Conservation (phyloP, 768 basidiomycete genomes). For the Mycena kentingensis region DNA sequence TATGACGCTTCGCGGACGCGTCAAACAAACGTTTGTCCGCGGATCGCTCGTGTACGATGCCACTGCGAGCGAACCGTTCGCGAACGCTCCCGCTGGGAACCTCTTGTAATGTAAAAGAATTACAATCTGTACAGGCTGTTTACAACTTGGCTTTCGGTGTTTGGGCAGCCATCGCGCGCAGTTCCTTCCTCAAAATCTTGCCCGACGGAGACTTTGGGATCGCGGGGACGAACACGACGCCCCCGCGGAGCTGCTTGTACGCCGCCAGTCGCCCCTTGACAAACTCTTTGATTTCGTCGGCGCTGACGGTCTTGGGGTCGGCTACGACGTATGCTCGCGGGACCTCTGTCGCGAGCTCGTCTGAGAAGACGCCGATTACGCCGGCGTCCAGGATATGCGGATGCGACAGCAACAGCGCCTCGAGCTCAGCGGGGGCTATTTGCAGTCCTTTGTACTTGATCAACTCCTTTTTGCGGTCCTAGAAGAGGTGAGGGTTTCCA, state of each 20-base stretch:
- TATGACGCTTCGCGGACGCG: constrained; percentile 64
- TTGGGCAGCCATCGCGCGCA: constrained; percentile 9
- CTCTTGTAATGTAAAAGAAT: constrained; percentile 8
- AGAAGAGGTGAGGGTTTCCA: too few species aligned
- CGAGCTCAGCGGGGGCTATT: constrained; percentile 43
- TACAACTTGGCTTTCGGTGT: constrained; percentile 12
- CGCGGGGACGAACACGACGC: constrained; percentile 7
- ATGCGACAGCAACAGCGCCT: constrained; percentile 53
- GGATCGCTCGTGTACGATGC: constrained; percentile 67
- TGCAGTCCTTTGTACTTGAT: constrained; percentile 24
- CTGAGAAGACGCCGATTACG: constrained; percentile 54
- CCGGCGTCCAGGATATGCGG: constrained; percentile 56
- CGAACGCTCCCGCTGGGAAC: constrained; percentile 6
- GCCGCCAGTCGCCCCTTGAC: constrained; percentile 16
- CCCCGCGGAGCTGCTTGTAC: constrained; percentile 16
- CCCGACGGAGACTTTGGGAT: constrained; percentile 20
- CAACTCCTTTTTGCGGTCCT: constrained; percentile 46
- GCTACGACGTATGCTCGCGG: constrained; percentile 24
- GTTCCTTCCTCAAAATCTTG: constrained; percentile 22
- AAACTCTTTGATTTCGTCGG: constrained; percentile 16
- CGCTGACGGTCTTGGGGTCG: constrained; percentile 4
- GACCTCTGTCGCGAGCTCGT: constrained; percentile 40
- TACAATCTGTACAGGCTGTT: neutral
- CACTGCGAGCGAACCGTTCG: constrained; percentile 14
- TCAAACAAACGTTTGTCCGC: constrained; percentile 78